phyloP scores from a whole-genome alignment of 805 yeast species.

The Candida railenensis region DNA sequence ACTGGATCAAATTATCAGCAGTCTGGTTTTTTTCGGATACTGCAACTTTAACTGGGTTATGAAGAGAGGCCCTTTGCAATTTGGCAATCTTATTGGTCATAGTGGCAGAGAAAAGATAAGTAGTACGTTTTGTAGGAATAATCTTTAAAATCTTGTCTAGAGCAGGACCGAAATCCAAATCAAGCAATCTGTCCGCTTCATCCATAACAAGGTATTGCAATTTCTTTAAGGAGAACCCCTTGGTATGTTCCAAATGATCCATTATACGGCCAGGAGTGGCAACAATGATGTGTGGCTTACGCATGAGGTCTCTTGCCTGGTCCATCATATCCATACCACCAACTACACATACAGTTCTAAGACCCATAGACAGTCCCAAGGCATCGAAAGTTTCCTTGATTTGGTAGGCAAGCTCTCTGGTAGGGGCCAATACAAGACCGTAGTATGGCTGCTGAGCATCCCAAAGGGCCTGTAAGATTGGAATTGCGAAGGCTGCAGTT shows the following conservation, averaged over 20 bases:
- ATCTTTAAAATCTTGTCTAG: conserved; percentile 80
- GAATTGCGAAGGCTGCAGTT: conserved; percentile 97
- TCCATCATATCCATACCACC: conserved; percentile 99
- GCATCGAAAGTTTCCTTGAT: conserved; percentile 96
- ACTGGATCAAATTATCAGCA: conserved; percentile 89
- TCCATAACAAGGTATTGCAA: conserved; percentile 88
- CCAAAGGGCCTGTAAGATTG: conserved; percentile 89
- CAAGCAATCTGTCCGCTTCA: conserved; percentile 94
- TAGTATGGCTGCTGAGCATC: conserved; percentile 84
- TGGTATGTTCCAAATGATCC: conserved; percentile 91
- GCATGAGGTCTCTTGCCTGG: conserved; percentile 89
- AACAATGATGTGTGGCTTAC: conserved; percentile 90
- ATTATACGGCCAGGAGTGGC: conserved; percentile 95
- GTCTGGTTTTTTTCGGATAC: conserved; percentile 88
- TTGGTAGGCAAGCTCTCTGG: conserved; percentile 82
- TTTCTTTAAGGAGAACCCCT: conserved; percentile 79
- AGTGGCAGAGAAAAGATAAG: conserved; percentile 92
- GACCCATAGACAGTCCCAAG: conserved; percentile 86
- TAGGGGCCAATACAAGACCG: conserved; percentile 85
- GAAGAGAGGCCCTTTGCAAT: conserved; percentile 86
- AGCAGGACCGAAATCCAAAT: conserved; percentile 96
- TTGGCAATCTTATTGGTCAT: conserved; percentile 95
- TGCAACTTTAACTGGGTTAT: conserved; percentile 86
- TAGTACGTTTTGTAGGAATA: conserved; percentile 81
- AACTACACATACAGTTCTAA: conserved; percentile 83